These are phyloP conservation scores for Ophiostoma novo-ulmi DNA, from an alignment of 2,329 filamentous ascomycete genomes.

Conservation along the genomic window DNA sequence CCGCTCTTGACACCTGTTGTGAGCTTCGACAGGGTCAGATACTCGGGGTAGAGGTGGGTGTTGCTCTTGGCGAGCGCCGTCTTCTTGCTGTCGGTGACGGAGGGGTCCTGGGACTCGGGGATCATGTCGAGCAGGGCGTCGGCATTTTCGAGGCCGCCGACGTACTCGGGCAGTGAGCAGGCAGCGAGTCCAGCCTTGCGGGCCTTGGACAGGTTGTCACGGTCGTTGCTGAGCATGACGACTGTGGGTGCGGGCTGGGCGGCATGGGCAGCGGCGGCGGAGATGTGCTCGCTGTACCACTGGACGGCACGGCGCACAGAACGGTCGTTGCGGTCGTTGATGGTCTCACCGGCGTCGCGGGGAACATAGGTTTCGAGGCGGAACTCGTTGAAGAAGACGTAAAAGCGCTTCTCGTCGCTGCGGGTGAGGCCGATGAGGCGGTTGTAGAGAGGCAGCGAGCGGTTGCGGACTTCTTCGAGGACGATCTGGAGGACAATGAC, in stretches of 20 bases:
- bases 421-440: constrained; percentile 84
- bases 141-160: constrained; percentile 77
- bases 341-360: constrained; percentile 70
- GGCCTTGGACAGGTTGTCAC: constrained; percentile 77
- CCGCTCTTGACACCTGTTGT: constrained; percentile 89
- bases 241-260: constrained; percentile 63
- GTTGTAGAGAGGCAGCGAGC: constrained; percentile 91
- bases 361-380: constrained; percentile 82
- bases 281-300: constrained; percentile 85
- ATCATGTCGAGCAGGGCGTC: constrained; percentile 91
- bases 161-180: constrained; percentile 67
- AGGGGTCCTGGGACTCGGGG: constrained; percentile 67
- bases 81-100: constrained; percentile 51
- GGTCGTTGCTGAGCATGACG: constrained; percentile 92
- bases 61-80: constrained; percentile 34
- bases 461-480: constrained; percentile 89
- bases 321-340: constrained; percentile 95
- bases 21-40: constrained; percentile 83
- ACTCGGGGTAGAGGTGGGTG: constrained; percentile 80
- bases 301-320: constrained; percentile 78
- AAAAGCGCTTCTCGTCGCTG: constrained; percentile 94
- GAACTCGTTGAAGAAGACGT: constrained; percentile 99
- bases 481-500: constrained; percentile 96
- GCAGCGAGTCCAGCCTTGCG: constrained; percentile 68
- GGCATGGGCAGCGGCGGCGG: constrained; percentile 43